Conservation (phyloP, 2,329 filamentous ascomycete species). For the Penicillium sp. region DNA sequence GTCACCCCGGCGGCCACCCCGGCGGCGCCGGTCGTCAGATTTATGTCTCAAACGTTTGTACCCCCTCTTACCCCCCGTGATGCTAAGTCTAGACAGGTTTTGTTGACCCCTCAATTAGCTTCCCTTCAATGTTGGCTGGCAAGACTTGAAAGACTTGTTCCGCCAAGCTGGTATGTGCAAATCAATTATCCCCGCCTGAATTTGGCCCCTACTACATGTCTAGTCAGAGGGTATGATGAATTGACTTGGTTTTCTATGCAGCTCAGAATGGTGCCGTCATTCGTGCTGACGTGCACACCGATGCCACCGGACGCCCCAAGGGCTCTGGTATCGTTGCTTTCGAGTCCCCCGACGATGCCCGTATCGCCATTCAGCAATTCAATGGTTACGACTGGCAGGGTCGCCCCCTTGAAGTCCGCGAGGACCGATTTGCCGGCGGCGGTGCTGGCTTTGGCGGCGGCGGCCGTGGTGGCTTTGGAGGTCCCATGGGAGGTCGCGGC, state of each 20-base stretch:
- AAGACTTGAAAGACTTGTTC: constrained; percentile 98
- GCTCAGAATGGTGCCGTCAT: constrained; percentile 72
- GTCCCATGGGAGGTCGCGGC: constrained; percentile 52
- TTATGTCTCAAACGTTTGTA: constrained; percentile 96
- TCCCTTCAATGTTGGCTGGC: constrained; percentile 96
- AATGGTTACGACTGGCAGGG: constrained; percentile 99
- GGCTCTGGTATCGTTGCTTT: constrained; percentile 97
- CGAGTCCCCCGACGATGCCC: constrained; percentile 90
- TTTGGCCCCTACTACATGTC: constrained; percentile 14
- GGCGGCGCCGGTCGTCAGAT: constrained; percentile 78
- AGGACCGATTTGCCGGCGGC: constrained; percentile 86
- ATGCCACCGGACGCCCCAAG: constrained; percentile 90
- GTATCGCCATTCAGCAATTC: constrained; percentile 94
- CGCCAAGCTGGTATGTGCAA: constrained; percentile 84
- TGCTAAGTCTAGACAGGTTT: constrained; percentile 18
- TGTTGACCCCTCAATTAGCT: constrained; percentile 61
- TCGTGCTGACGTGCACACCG: constrained; percentile 91
- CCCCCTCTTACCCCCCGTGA: constrained; percentile 30
- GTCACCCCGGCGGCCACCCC: constrained; percentile 44
- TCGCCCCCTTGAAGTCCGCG: constrained; percentile 86
- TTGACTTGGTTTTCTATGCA: constrained; percentile 38
- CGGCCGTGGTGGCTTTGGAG: constrained; percentile 61
- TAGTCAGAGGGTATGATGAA: constrained; percentile 18
- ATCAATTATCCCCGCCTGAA: constrained; percentile 7
- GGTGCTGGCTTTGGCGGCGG: constrained; percentile 46